A percentile compares a stretch with the other conserved stretches of the same genome.
Conservation (phyloP, 2,329 filamentous ascomycete species). For the Fusarium sororula region DNA sequence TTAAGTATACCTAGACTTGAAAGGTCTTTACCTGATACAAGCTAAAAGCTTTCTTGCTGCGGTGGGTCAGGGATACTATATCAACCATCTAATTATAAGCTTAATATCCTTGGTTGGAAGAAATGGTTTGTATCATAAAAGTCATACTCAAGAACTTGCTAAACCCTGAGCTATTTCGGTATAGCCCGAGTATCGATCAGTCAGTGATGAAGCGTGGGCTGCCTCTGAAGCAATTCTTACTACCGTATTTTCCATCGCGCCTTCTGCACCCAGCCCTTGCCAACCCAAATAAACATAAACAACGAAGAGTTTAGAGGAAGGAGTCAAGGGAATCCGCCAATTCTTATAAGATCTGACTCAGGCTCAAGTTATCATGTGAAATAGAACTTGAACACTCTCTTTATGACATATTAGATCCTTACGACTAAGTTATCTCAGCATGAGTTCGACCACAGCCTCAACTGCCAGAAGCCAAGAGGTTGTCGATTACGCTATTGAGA, state of each 20-base stretch:
- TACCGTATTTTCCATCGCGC: background rate
- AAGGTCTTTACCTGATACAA: no score
- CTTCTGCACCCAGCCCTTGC: background rate
- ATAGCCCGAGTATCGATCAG: background rate
- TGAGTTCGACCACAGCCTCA: constrained; percentile 3
- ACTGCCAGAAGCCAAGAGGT: constrained; percentile 17
- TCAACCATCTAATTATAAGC: background rate
- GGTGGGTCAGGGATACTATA: background rate
- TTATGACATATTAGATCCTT: background rate
- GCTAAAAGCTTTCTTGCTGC: background rate
- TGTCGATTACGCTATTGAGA: constrained; percentile 40
- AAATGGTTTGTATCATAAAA: background rate
- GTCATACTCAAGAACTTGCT: background rate
- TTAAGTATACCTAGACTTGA: background rate
- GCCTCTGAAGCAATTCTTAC: background rate
- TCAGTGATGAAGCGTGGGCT: background rate
- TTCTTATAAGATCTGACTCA: background rate
- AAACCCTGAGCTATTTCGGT: background rate
- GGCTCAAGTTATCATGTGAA: background rate
- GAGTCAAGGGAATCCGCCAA: background rate
- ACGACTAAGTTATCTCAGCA: background rate
- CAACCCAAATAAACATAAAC: background rate
- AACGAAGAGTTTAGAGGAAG: background rate
- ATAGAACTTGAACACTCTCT: background rate
- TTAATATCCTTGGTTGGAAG: background rate